Percentiles rank a stretch among this genome's conserved stretches.
Conservation (phyloP, 176 grass and related monocot species). For the Zea luxurians region DNA sequence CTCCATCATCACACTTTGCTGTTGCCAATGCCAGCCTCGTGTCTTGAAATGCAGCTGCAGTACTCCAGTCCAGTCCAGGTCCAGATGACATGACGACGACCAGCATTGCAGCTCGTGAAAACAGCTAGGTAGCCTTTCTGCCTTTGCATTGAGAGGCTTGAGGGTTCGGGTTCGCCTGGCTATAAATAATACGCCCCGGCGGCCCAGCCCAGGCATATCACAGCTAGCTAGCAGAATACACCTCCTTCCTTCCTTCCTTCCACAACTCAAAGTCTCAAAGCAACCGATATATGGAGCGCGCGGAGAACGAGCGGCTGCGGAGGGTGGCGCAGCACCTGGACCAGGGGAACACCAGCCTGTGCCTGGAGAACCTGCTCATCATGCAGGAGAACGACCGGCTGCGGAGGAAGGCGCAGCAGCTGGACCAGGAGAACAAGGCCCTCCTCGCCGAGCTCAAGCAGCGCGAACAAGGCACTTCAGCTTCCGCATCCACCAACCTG, state of each 20-base stretch:
- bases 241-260: not conserved
- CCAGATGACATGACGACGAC: not conserved
- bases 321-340: not conserved
- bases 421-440: conserved; percentile 66
- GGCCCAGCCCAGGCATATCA: not conserved
- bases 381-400: conserved; percentile 80
- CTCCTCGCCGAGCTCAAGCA: conserved; percentile 57
- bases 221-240: not conserved
- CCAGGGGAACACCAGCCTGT: conserved; percentile 40
- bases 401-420: conserved; percentile 44
- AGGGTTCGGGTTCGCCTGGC: not conserved
- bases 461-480: not conserved
- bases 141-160: not conserved
- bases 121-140: not conserved
- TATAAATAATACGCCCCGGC: conserved; percentile 4
- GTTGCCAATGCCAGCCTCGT: conserved; percentile 30
- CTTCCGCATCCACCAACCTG: too few species aligned
- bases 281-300: not conserved
- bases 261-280: not conserved
- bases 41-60: not conserved
- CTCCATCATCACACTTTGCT: conserved; percentile 40
- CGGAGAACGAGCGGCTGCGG: not conserved
- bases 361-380: conserved; percentile 58
- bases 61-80: not conserved
- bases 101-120: not conserved